phyloP scores from a whole-genome alignment of 139 green algal species.

The Tetradesmus lagerheimii region DNA sequence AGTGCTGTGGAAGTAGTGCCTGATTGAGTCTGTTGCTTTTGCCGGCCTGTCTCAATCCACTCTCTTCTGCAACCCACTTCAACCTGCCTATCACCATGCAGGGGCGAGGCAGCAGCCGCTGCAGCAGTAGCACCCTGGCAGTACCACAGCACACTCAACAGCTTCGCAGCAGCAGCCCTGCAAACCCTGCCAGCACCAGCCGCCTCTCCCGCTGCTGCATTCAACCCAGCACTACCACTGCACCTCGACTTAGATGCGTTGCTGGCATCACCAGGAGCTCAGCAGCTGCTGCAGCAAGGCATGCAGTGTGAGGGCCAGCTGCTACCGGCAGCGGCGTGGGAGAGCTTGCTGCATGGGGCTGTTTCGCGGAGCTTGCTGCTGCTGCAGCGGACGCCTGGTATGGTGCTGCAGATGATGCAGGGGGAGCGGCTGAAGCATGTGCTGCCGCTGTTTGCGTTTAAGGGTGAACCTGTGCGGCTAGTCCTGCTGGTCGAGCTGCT shows the following conservation, averaged over 20 bases:
- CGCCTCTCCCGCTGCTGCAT: background rate
- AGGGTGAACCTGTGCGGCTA: background rate
- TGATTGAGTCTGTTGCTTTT: no score
- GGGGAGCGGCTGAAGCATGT: background rate
- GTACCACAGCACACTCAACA: conserved; percentile 12
- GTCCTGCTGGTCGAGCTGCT: conserved; percentile 33
- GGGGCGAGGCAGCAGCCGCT: background rate
- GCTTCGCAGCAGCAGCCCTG: background rate
- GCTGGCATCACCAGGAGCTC: background rate
- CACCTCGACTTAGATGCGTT: conserved; percentile 14
- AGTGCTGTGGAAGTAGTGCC: no score
- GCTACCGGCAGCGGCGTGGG: background rate
- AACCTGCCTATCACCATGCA: background rate
- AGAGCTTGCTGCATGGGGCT: background rate
- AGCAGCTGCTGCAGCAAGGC: background rate
- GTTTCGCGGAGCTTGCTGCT: background rate
- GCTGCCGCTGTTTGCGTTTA: conserved; percentile 19
- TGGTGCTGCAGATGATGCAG: background rate
- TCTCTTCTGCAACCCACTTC: no score
- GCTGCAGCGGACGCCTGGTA: conserved; percentile 6
- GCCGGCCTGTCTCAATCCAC: no score
- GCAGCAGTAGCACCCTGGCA: background rate
- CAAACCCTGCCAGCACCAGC: conserved; percentile 29
- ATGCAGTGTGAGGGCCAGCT: background rate
- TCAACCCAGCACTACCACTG: background rate